These are phyloP conservation scores for Fusarium globosum DNA, from an alignment of 2,329 filamentous ascomycete genomes.

Conservation along the genomic window DNA sequence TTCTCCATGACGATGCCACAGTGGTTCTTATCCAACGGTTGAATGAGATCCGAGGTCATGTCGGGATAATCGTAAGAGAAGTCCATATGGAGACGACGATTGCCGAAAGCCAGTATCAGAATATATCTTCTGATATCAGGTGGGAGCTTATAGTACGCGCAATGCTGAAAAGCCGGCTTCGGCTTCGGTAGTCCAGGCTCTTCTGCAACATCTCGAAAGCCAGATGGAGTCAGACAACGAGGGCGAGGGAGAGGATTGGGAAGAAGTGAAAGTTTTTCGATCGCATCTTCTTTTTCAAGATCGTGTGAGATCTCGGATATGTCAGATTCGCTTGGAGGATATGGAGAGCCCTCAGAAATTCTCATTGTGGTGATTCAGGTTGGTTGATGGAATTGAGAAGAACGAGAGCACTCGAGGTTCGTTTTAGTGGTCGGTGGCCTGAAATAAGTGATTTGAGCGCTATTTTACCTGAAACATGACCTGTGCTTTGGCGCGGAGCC, in stretches of 20 bases:
- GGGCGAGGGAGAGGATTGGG: neutral
- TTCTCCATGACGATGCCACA: neutral
- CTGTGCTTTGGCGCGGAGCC: neutral
- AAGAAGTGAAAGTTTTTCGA: neutral
- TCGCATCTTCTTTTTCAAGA: neutral
- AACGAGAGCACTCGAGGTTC: rapidly evolving
- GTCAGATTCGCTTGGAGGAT: neutral
- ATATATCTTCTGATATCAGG: neutral
- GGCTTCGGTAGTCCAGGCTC: neutral
- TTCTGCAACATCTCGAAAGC: neutral
- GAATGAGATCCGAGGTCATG: rapidly evolving
- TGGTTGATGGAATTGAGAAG: rapidly evolving
- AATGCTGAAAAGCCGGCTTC: neutral
- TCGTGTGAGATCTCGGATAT: rapidly evolving
- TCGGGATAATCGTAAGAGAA: neutral
- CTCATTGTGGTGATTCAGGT: neutral
- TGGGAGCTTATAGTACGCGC: neutral
- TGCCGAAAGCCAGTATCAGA: neutral
- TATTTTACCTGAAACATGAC: neutral
- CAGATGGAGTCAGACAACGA: neutral
- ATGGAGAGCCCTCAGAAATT: neutral
- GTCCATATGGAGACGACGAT: neutral
- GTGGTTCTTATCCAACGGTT: neutral
- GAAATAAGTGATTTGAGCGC: neutral
- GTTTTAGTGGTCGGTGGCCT: neutral